Percentiles rank a stretch among this genome's conserved stretches.
These are phyloP conservation scores for Heliocybe sulcata DNA, from an alignment of 1,284 basidiomycete species.

Conservation along the genomic window DNA sequence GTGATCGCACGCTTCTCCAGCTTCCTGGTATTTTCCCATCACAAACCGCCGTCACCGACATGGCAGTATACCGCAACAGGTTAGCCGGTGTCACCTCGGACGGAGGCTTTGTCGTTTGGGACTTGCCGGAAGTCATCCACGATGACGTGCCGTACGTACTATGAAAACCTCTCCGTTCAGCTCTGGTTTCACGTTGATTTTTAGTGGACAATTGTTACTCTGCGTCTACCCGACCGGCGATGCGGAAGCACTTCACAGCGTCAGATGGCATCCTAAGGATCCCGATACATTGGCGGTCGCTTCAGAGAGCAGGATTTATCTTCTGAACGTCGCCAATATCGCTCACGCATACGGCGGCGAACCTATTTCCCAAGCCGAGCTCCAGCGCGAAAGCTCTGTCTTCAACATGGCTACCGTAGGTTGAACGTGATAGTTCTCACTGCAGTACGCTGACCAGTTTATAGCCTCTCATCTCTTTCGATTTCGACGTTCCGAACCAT, in stretches of 20 bases:
- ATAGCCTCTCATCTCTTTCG: constrained; percentile 71
- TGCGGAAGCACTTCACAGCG: constrained; percentile 59
- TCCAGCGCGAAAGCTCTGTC: constrained; percentile 56
- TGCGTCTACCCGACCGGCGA: constrained; percentile 58
- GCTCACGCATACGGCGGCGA: constrained; percentile 49
- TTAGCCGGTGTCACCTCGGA: constrained; percentile 79
- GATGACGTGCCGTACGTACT: constrained; percentile 73
- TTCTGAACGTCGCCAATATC: constrained; percentile 63
- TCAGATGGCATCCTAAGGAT: constrained; percentile 79
- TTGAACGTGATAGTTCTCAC: constrained; percentile 7
- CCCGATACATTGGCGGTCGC: constrained; percentile 72
- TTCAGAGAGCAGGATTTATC: constrained; percentile 62
- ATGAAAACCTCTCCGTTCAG: not conserved
- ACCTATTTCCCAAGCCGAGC: constrained; percentile 55
- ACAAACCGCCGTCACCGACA: constrained; percentile 64
- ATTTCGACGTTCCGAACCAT: constrained; percentile 69
- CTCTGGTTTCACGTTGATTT: constrained; percentile 1
- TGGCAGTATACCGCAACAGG: constrained; percentile 76
- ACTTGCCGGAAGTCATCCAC: constrained; percentile 69
- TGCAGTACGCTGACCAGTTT: constrained; percentile 1
- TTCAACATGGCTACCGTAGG: constrained; percentile 65
- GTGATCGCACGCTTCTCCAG: constrained; percentile 75
- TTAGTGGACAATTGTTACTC: constrained; percentile 59
- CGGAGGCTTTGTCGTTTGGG: constrained; percentile 82
- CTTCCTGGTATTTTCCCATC: constrained; percentile 58